Conservation (phyloP, 2,329 filamentous ascomycete species). For the Colletotrichum somersetense region DNA sequence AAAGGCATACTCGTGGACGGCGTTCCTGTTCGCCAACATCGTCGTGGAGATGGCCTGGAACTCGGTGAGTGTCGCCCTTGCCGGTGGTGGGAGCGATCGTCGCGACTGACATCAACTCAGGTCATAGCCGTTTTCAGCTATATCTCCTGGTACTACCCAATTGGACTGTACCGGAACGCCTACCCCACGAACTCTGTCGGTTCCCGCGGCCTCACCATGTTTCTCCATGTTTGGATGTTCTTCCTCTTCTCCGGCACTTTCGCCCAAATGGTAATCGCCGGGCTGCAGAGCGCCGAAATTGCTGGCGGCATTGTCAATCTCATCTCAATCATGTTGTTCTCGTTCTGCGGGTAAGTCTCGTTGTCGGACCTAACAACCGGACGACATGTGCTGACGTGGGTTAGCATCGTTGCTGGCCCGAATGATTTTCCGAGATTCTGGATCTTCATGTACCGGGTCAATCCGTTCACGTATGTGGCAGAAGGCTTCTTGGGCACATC, state of each 20-base stretch:
- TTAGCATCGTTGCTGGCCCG: slow-evolving; percentile 40
- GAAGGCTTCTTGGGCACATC: slow-evolving; percentile 48
- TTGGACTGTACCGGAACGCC: slow-evolving; percentile 72
- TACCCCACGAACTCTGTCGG: slow-evolving; percentile 59
- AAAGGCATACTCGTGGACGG: slow-evolving; percentile 76
- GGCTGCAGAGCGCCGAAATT: slow-evolving; percentile 71
- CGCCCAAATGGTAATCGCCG: slow-evolving; percentile 73
- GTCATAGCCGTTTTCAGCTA: slow-evolving; percentile 67
- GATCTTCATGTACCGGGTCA: slow-evolving; percentile 45
- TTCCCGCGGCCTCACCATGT: slow-evolving; percentile 70
- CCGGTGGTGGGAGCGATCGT: not conserved
- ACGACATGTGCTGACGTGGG: not conserved
- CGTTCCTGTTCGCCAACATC: slow-evolving; percentile 72
- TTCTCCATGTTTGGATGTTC: slow-evolving; percentile 73
- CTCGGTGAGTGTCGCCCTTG: slow-evolving; percentile 60
- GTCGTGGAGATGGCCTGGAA: slow-evolving; percentile 77
- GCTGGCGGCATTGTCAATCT: slow-evolving; percentile 75
- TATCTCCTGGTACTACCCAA: slow-evolving; percentile 77
- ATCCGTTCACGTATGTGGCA: slow-evolving; percentile 49
- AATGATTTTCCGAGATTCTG: slow-evolving; percentile 38
- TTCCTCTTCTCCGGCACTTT: slow-evolving; percentile 77
- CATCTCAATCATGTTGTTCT: slow-evolving; percentile 72
- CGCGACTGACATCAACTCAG: not conserved
- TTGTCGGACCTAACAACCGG: not conserved
- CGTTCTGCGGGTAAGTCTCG: slow-evolving; percentile 62